phyloP scores from a whole-genome alignment of 2,329 filamentous ascomycete genomes.

The Didymella keratinophila region DNA sequence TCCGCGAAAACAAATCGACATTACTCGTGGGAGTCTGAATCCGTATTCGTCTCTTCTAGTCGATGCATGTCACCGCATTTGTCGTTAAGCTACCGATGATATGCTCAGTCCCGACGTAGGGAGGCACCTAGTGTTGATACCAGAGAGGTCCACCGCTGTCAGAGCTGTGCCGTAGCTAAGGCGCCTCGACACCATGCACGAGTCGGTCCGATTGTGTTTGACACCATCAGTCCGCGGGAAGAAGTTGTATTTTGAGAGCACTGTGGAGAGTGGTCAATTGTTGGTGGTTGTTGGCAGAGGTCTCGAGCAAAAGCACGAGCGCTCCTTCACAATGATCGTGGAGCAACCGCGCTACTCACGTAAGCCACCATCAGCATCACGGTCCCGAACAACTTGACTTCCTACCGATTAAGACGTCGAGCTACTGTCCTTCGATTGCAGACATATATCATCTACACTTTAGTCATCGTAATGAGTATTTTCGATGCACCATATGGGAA shows the following conservation, averaged over 20 bases:
- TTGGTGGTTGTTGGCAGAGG: neutral
- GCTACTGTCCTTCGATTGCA: too few species aligned
- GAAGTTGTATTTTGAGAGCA: neutral
- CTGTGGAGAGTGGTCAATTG: too few species aligned
- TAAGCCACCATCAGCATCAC: too few species aligned
- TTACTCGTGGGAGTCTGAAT: neutral
- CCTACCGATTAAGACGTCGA: too few species aligned
- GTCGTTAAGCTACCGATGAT: neutral
- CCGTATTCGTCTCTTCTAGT: neutral
- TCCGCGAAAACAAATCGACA: neutral
- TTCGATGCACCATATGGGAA: too few species aligned
- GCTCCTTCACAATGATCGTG: neutral
- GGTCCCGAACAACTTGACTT: too few species aligned
- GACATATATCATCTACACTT: too few species aligned
- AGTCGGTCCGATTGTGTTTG: neutral
- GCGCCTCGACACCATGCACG: neutral
- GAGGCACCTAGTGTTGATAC: neutral
- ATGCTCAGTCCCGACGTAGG: neutral
- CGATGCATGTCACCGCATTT: neutral
- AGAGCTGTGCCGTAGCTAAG: neutral
- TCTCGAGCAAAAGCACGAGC: neutral
- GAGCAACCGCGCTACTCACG: neutral
- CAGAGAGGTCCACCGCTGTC: neutral
- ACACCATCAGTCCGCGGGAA: neutral
- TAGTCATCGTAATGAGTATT: too few species aligned